Conservation (phyloP, 2,329 filamentous ascomycete species). For the Decorospora gaudefroyi region DNA sequence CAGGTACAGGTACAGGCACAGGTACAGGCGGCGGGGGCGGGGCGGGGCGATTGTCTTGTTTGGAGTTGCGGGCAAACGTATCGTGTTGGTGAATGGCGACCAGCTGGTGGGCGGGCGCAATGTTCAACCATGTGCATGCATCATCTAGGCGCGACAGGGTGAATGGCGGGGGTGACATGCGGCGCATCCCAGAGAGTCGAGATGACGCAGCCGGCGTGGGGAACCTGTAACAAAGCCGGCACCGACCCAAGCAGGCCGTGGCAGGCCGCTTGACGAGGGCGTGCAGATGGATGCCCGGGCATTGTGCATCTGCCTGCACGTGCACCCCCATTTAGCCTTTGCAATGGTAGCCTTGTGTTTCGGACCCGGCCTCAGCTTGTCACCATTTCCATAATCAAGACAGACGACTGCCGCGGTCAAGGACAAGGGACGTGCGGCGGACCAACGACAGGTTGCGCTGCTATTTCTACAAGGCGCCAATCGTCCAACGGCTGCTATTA, state of each 20-base stretch:
- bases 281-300: not conserved
- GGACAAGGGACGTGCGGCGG: not conserved
- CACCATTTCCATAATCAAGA: not conserved
- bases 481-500: constrained; percentile 6
- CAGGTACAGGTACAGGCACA: constrained; percentile 5
- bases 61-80: too few species aligned
- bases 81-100: constrained; percentile 16
- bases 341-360: constrained; percentile 1
- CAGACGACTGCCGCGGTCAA: not conserved
- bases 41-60: too few species aligned
- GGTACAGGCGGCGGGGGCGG: not conserved
- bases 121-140: constrained; percentile 29
- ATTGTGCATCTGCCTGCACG: not conserved
- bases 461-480: not conserved
- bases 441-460: too few species aligned
- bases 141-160: constrained; percentile 14
- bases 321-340: not conserved
- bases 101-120: constrained; percentile 27
- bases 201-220: constrained; percentile 36
- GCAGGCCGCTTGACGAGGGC: constrained; percentile 1
- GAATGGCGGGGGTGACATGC: constrained; percentile 34
- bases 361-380: too few species aligned
- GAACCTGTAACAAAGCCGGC: constrained; percentile 23
- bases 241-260: constrained; percentile 9
- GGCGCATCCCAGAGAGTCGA: constrained; percentile 19